Base-by-base conservation (phyloP, 208 protist genomes). In the Leishmania braziliensis region DNA sequence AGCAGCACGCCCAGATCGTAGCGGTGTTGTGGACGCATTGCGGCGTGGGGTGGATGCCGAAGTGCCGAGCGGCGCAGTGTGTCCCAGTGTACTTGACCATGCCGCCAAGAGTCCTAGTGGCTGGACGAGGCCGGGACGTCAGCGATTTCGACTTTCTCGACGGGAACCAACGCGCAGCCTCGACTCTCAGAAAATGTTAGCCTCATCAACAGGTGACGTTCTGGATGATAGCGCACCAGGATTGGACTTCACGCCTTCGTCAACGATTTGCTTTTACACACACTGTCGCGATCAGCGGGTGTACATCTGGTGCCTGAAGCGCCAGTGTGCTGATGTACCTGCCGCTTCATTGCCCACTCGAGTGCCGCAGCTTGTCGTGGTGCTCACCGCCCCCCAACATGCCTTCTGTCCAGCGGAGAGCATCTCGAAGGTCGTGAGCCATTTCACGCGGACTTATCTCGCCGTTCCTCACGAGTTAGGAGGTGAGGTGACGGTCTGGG, bases 261-360 rank as follows among this genome's bases (percentile, higher is more conserved):
- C 46, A 10, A 75, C 20, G 18, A 71, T 90, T 36, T 86, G 81
- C 72, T 92, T 97, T 70, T 97, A 95, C 84, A 94, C 89, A 12
- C 93, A 97, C 72, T 95, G 93, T 54, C 91, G 93, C 18, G 93
- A 95, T 85, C 89, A 92, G 62, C 82, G 81, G 20, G 70, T 97
- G 29, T 95, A 97, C 70, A 85, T 97, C 9, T 97, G 93, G 91
- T 74, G 26, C 10, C 46, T 20, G 3, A 3, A 48, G 36, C 74
- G 54, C 54, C 80, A 20, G 33, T 62, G 56, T n/a, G 46, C 26
- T 56, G 23, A 26, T 50, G 77, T 23, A 62, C 51, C 48, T 54
- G n/a, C n/a, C 23, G 23, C 50, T 23, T 62, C 72, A 33, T 18
- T 18, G 51, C 8, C 26, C 20, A 16, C 48, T 43, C 18, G 5